Conservation (phyloP, 2,329 filamentous ascomycete species). For the Fusarium sp. region DNA sequence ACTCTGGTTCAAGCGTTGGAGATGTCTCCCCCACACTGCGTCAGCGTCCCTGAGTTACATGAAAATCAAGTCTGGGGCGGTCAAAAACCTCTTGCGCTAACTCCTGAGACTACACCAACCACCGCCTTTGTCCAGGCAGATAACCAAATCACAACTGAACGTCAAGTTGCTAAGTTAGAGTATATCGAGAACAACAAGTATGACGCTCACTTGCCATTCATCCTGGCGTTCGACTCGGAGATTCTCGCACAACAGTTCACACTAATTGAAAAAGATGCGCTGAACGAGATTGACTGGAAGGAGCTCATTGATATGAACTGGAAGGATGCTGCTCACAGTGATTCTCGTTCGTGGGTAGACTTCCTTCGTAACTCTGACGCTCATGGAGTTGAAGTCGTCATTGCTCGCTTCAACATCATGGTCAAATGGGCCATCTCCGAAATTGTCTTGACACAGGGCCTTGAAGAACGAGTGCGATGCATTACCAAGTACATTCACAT, state of each 20-base stretch:
- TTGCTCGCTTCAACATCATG: conserved; percentile 88
- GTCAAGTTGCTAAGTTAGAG: conserved; percentile 53
- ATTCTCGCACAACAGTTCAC: conserved; percentile 86
- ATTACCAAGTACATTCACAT: conserved; percentile 88
- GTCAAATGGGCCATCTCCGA: conserved; percentile 90
- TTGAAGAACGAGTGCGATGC: conserved; percentile 80
- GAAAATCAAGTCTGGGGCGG: conserved; percentile 43
- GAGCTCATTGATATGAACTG: conserved; percentile 87
- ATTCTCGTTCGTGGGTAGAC: conserved; percentile 83
- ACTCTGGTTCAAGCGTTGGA: conserved; percentile 48
- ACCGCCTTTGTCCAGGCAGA: conserved; percentile 53
- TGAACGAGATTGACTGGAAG: conserved; percentile 90
- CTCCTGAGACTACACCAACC: conserved; percentile 64
- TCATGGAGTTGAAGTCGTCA: conserved; percentile 83
- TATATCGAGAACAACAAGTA: conserved; percentile 54
- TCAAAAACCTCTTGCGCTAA: conserved; percentile 52
- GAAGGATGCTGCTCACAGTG: conserved; percentile 75
- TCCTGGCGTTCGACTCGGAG: conserved; percentile 84
- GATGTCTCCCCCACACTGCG: conserved; percentile 45
- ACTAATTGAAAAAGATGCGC: conserved; percentile 85
- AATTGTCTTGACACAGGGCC: conserved; percentile 77
- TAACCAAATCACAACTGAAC: conserved; percentile 53
- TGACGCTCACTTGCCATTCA: conserved; percentile 79
- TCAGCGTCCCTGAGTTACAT: conserved; percentile 45
- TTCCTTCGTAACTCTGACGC: conserved; percentile 80